phyloP scores from a whole-genome alignment of 1,139 yeast species.

The Candida sojae region DNA sequence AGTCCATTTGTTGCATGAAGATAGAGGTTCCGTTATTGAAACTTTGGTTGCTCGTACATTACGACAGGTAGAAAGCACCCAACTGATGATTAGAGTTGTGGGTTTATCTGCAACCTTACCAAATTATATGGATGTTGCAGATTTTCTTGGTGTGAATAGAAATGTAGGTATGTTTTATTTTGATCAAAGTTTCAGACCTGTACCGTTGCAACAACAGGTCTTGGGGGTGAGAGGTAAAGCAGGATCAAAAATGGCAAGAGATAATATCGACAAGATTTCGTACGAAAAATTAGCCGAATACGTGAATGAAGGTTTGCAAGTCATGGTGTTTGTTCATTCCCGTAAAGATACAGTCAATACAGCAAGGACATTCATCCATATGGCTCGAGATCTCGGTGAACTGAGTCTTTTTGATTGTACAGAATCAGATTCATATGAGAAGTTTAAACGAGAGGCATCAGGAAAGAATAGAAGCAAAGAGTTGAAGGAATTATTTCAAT shows the following conservation, averaged over 20 bases:
- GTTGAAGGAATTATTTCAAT: constrained; percentile 72
- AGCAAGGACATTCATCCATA: constrained; percentile 67
- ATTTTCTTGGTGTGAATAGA: constrained; percentile 87
- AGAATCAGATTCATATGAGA: constrained; percentile 44
- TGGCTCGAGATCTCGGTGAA: constrained; percentile 66
- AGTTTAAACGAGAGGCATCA: constrained; percentile 64
- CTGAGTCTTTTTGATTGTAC: constrained; percentile 63
- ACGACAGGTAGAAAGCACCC: constrained; percentile 91
- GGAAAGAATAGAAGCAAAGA: constrained; percentile 74
- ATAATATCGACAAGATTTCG: constrained; percentile 72
- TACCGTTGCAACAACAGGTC: constrained; percentile 86
- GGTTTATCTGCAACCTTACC: constrained; percentile 98
- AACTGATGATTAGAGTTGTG: constrained; percentile 91
- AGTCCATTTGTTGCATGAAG: constrained; percentile 95
- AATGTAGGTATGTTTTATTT: constrained; percentile 91
- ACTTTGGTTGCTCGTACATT: constrained; percentile 93
- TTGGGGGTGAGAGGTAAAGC: constrained; percentile 89
- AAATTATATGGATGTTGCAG: constrained; percentile 92
- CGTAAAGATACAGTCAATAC: constrained; percentile 90
- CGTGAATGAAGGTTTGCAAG: constrained; percentile 75
- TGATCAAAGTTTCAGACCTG: constrained; percentile 92
- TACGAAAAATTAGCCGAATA: constrained; percentile 76
- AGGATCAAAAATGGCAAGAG: constrained; percentile 64
- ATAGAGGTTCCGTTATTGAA: constrained; percentile 96
- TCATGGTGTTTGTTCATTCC: constrained; percentile 96